phyloP scores from a whole-genome alignment of 345 rosid species.

The Erucastrum elatum region DNA sequence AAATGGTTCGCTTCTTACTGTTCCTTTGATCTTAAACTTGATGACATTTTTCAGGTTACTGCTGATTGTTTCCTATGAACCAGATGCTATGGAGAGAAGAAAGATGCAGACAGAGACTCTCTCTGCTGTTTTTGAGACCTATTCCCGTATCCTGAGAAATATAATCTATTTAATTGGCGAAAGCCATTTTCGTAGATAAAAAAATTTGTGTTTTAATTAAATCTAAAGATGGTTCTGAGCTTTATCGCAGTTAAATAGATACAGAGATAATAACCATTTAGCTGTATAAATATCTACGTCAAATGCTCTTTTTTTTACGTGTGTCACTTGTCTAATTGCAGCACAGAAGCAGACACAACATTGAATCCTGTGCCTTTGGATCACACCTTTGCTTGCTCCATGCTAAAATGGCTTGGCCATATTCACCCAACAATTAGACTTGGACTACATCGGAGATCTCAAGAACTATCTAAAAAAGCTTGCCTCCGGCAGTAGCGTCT shows the following conservation, averaged over 20 bases:
- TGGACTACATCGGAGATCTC: conserved; percentile 76
- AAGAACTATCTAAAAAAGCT: conserved; percentile 84
- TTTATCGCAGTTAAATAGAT: background rate
- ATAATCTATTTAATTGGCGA: background rate
- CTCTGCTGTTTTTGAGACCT: conserved; percentile 82
- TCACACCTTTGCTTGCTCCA: conserved; percentile 69
- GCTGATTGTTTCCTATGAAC: conserved; percentile 73
- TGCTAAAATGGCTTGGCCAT: conserved; percentile 80
- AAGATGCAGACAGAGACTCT: conserved; percentile 81
- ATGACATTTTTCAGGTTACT: conserved; percentile 7
- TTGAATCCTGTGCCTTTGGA: conserved; percentile 18
- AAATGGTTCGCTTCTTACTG: background rate
- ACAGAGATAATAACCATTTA: background rate
- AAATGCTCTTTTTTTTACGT: too few relatives aligned
- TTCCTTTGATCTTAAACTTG: background rate
- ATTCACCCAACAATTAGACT: conserved; percentile 82
- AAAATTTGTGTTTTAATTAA: background rate
- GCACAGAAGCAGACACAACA: conserved; percentile 45
- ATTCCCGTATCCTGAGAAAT: conserved; percentile 82
- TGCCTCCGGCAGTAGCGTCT: conserved; percentile 54
- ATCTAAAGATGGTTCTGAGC: too few relatives aligned
- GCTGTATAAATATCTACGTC: background rate
- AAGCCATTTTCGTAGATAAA: background rate
- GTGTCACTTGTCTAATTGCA: conserved; percentile 25
- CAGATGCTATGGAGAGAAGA: conserved; percentile 32